A percentile compares a stretch with the other conserved stretches of the same genome.
These are phyloP conservation scores for Diaporthe capsici DNA, from an alignment of 2,329 filamentous ascomycete genomes.

Conservation along the genomic window DNA sequence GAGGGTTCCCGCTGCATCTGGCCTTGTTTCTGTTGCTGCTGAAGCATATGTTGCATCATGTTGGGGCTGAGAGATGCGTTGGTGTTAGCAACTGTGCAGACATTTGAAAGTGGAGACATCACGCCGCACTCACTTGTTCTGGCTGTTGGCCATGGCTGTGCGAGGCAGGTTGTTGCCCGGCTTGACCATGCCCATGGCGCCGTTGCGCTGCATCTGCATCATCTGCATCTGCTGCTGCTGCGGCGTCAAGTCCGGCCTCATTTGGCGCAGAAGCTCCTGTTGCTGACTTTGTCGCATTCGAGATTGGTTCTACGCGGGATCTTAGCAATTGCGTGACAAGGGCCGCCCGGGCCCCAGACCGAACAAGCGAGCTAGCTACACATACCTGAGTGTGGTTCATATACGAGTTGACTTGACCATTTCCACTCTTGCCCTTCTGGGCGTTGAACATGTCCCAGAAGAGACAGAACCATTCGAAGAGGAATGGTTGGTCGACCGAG, in stretches of 20 bases:
- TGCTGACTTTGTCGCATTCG: slow-evolving; percentile 82
- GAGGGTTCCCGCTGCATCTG: slow-evolving; percentile 92
- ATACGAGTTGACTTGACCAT: slow-evolving; percentile 79
- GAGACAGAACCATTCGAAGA: slow-evolving; percentile 97
- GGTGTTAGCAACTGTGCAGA: slow-evolving; percentile 21
- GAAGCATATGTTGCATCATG: slow-evolving; percentile 76
- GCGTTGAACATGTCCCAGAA: slow-evolving; percentile 97
- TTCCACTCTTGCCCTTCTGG: slow-evolving; percentile 79
- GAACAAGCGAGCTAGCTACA: slow-evolving; percentile 40
- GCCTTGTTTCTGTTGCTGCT: slow-evolving; percentile 74
- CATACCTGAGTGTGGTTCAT: slow-evolving; percentile 86
- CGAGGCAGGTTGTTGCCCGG: slow-evolving; percentile 76
- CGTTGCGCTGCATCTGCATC: slow-evolving; percentile 76
- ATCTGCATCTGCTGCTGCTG: slow-evolving; percentile 72
- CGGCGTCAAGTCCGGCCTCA: slow-evolving; percentile 72
- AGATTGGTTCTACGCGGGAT: slow-evolving; percentile 69
- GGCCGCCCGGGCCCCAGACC: slow-evolving; percentile 36
- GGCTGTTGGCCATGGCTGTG: slow-evolving; percentile 84
- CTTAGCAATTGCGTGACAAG: slow-evolving; percentile 46
- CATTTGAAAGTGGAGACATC: not conserved
- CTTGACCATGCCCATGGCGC: slow-evolving; percentile 70
- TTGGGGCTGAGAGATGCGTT: slow-evolving; percentile 66
- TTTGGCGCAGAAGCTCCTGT: slow-evolving; percentile 81
- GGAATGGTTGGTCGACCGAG: slow-evolving; percentile 81
- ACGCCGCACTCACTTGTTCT: slow-evolving; percentile 71